phyloP scores from a whole-genome alignment of 2,329 filamentous ascomycete species.

The Colletotrichum agaves region DNA sequence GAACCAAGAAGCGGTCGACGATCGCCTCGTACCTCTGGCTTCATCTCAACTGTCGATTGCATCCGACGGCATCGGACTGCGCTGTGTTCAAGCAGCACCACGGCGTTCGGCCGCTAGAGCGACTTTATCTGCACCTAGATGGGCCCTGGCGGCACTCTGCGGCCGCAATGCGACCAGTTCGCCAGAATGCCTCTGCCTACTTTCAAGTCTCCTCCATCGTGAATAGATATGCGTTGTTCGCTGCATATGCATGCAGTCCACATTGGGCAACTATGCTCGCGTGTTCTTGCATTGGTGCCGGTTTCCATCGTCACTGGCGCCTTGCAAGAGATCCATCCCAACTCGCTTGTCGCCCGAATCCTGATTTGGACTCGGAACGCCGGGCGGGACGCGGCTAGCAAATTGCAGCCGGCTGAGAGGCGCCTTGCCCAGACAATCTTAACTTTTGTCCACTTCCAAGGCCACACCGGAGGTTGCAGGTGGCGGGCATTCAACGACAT shows the following conservation, averaged over 20 bases:
- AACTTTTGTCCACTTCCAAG: slow-evolving; percentile 15
- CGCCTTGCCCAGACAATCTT: slow-evolving; percentile 25
- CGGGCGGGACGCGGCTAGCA: slow-evolving; percentile 34
- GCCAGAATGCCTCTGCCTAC: background rate
- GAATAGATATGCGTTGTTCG: background rate
- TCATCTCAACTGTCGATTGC: background rate
- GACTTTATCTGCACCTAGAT: too few species aligned
- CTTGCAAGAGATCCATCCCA: background rate
- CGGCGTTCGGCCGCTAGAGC: background rate
- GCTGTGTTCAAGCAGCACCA: background rate
- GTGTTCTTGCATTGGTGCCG: background rate
- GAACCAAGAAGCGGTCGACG: background rate
- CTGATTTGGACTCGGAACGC: slow-evolving; percentile 27
- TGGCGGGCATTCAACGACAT: slow-evolving; percentile 14
- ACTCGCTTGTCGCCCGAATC: slow-evolving; percentile 4
- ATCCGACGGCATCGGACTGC: background rate
- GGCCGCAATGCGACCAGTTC: background rate
- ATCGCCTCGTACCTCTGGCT: background rate
- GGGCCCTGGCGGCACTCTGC: background rate
- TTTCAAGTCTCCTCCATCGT: background rate
- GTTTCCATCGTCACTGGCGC: background rate
- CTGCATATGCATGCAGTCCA: background rate
- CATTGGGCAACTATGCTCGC: background rate
- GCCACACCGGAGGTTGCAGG: slow-evolving; percentile 11
- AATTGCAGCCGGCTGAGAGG: slow-evolving; percentile 9